phyloP scores from a whole-genome alignment of 768 basidiomycete genomes.

The Lyophyllum decastes region DNA sequence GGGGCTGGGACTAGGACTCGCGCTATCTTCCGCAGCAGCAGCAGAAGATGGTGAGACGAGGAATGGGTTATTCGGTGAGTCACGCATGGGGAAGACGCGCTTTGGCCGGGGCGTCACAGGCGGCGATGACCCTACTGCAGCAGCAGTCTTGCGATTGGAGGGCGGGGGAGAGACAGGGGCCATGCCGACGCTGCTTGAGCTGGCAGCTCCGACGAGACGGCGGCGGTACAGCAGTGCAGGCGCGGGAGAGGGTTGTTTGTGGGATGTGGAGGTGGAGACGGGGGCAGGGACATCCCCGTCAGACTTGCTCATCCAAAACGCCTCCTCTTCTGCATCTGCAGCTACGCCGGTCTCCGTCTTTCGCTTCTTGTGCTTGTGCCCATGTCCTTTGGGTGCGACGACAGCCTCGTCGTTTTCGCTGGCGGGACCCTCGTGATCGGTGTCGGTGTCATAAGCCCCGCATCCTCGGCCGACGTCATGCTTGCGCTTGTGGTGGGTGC shows the following conservation, averaged over 20 bases:
- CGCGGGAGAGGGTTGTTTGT: slow-evolving; percentile 12
- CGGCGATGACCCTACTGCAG: slow-evolving; percentile 19
- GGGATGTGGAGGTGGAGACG: slow-evolving; percentile 12
- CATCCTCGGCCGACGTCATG: slow-evolving; percentile 33
- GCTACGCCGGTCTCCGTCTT: slow-evolving; percentile 33
- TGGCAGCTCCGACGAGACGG: slow-evolving; percentile 20
- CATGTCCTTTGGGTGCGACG: slow-evolving; percentile 1
- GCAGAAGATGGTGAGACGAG: slow-evolving; percentile 38
- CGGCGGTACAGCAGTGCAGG: slow-evolving; percentile 39
- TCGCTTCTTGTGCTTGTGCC: slow-evolving; percentile 37
- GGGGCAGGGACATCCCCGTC: slow-evolving; percentile 13
- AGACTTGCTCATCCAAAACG: slow-evolving; percentile 46
- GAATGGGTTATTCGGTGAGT: slow-evolving; percentile 77
- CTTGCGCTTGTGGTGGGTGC: slow-evolving; percentile 53
- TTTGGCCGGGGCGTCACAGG: slow-evolving; percentile 34
- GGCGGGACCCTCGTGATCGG: slow-evolving; percentile 36
- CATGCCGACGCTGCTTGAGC: slow-evolving; percentile 20
- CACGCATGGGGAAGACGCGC: slow-evolving; percentile 38
- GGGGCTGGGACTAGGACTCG: slow-evolving; percentile 31
- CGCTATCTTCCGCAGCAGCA: slow-evolving; percentile 29
- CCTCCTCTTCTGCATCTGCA: slow-evolving; percentile 48
- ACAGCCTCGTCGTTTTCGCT: slow-evolving; percentile 29
- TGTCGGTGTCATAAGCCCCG: slow-evolving; percentile 48
- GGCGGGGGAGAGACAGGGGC: slow-evolving; percentile 69
- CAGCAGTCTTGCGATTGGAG: slow-evolving; percentile 47